Evolutionary conservation across 2,329 filamentous ascomycete species (phyloP), one percentile per base, ranked within the genome.

Genomic region (Diplodia sapinea): DNA sequence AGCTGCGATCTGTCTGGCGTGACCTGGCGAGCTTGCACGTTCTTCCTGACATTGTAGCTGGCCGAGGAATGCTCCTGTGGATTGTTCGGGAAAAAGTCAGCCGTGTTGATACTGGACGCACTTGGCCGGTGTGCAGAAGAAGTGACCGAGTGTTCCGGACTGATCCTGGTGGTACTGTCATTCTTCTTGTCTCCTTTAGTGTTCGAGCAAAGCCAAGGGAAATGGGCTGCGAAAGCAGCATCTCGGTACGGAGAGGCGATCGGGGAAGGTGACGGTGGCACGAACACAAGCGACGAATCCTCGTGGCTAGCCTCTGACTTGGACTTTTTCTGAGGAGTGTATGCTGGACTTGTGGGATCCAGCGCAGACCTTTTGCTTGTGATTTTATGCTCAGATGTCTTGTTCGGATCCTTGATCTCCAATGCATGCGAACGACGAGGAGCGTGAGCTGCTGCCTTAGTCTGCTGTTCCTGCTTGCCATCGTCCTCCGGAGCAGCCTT

Each of bases 21-120:
- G 6, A 52, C 43, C 17, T 57, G 65, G 7, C 47, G 38, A 17
- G 26, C 31, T 17, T 51, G 40, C 8, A 33, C 15, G 29, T 49
- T 49, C n/a, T 38, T 67, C n/a, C 59, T 36, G 40, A 33, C 43
- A 51, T 55, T 56, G 38, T 47, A 68, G 59, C 33, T 65, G 36
- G 57, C 38, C 12, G 66, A 64, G 3, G 57, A 68, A 31, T 68
- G 66, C 38, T 63, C 66, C 38, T 79, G 77, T 11, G 79, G 77
- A 56, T 80, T 80, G 9, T 71, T 76, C 11, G 79, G 79, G 52
- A 80, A 80, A 72, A 80, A 80, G 67, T 80, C 78, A 26, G 75
- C 77, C 7, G 79, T 80, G 59, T 78, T 76, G 51, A 80, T 74
- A 67, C 78, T 80, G 4, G 78, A 79, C 31, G 78, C 68, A 68